Evolutionary conservation across 352 stramenopile genomes (phyloP).

Genomic region (Phytophthora brassicae): DNA sequence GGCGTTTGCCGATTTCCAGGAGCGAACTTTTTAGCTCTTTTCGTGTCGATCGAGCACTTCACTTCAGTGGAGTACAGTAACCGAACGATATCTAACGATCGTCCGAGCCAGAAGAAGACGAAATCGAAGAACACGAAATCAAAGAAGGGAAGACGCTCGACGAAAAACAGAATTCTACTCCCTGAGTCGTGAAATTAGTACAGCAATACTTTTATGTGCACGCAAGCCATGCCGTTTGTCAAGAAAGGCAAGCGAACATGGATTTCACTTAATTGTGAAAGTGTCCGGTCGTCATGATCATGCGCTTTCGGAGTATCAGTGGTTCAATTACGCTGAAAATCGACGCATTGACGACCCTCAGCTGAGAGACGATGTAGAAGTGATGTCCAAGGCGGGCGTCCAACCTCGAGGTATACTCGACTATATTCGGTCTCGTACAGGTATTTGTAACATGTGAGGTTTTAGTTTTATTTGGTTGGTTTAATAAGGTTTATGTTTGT

Average conservation of each 20-base stretch:
- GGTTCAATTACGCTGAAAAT: slow-evolving; percentile 11
- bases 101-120: too few relatives aligned
- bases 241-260: neutral
- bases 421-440: slow-evolving; percentile 5
- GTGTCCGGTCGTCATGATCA: slow-evolving; percentile 1
- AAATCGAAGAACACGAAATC: too few relatives aligned
- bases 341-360: neutral
- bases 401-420: neutral
- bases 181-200: slow-evolving; percentile 1
- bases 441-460: neutral
- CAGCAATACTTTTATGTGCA: slow-evolving; percentile 10
- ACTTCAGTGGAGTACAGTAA: neutral
- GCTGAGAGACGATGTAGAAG: neutral
- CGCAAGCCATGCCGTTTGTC: neutral
- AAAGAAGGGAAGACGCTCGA: too few relatives aligned
- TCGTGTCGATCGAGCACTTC: neutral
- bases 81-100: neutral
- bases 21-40: slow-evolving; percentile 7
- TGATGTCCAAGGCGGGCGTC: neutral
- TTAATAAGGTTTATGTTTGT: neutral
- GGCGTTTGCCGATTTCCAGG: neutral
- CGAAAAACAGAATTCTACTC: neutral
- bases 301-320: neutral
- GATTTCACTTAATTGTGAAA: neutral
- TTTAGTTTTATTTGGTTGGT: neutral